A percentile compares a stretch with the other conserved stretches of the same genome.
phyloP scores from a whole-genome alignment of 2,329 filamentous ascomycete species.

The Calonectria naviculata region DNA sequence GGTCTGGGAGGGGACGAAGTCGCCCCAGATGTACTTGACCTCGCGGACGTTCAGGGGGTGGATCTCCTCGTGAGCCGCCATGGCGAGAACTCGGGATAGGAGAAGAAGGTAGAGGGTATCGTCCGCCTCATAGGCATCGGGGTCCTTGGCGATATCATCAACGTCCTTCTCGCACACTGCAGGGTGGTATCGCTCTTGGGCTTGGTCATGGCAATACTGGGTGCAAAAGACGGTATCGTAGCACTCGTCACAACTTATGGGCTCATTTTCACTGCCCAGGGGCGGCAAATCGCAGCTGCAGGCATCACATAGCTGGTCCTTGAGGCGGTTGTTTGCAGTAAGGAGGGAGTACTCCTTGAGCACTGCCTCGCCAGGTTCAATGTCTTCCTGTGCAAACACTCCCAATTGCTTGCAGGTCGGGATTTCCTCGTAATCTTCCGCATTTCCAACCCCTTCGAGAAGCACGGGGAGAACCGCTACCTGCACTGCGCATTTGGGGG shows the following conservation, averaged over 20 bases:
- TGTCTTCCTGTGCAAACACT: conserved; percentile 87
- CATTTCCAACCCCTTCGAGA: conserved; percentile 63
- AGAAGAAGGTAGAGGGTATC: conserved; percentile 73
- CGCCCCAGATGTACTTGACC: conserved; percentile 77
- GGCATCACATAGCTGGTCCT: conserved; percentile 89
- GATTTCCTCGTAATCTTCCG: conserved; percentile 60
- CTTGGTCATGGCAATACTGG: conserved; percentile 66
- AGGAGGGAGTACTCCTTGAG: conserved; percentile 87
- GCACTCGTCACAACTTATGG: conserved; percentile 70
- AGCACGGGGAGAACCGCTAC: conserved; percentile 82
- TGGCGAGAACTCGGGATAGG: conserved; percentile 71
- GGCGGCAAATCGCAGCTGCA: conserved; percentile 81
- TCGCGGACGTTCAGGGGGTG: conserved; percentile 74
- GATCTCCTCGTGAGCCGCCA: conserved; percentile 68
- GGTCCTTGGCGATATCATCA: conserved; percentile 73
- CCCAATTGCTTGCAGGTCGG: conserved; percentile 82
- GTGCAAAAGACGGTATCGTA: conserved; percentile 76
- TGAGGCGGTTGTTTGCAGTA: conserved; percentile 88
- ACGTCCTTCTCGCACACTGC: conserved; percentile 75
- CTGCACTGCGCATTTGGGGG: conserved; percentile 84
- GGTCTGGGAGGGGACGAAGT: conserved; percentile 65
- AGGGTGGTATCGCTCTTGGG: conserved; percentile 71
- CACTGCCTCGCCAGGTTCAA: conserved; percentile 79
- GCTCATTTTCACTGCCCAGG: conserved; percentile 57
- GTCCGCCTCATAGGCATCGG: conserved; percentile 68